Conservation (phyloP, 2,329 filamentous ascomycete species). For the Fusarium musae region DNA sequence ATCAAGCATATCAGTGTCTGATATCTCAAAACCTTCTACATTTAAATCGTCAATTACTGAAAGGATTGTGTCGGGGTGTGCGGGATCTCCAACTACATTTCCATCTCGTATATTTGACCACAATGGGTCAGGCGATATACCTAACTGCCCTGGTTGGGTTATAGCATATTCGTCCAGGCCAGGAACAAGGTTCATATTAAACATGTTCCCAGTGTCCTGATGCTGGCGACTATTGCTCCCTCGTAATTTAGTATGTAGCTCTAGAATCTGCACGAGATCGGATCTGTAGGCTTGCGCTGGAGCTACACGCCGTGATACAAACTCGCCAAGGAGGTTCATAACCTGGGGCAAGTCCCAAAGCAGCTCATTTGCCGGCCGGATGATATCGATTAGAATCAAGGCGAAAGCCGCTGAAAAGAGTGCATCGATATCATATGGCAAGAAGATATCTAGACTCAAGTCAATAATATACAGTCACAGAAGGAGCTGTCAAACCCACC, state of each 20-base stretch:
- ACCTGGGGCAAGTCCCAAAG: conserved; percentile 38
- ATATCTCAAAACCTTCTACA: background rate
- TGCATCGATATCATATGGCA: conserved; percentile 36
- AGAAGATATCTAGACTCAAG: conserved; percentile 24
- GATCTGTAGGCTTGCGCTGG: conserved; percentile 32
- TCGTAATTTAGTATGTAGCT: conserved; percentile 28
- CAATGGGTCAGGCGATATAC: conserved; percentile 26
- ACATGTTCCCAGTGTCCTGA: background rate
- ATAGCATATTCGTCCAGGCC: conserved; percentile 22
- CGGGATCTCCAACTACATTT: background rate
- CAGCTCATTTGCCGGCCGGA: conserved; percentile 30
- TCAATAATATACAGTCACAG: background rate
- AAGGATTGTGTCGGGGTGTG: conserved; percentile 20
- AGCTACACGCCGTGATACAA: conserved; percentile 28
- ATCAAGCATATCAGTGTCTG: conserved; percentile 23
- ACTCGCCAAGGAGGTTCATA: conserved; percentile 30
- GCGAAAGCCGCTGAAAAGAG: conserved; percentile 35
- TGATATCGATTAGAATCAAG: conserved; percentile 33
- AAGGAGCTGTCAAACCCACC: background rate
- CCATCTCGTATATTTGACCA: conserved; percentile 25
- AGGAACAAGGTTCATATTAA: background rate
- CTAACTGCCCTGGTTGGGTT: conserved; percentile 1
- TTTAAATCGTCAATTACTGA: conserved; percentile 35
- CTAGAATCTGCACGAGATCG: conserved; percentile 30
- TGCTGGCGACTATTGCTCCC: background rate